These are phyloP conservation scores for Ambrosiella xylebori DNA, from an alignment of 2,329 filamentous ascomycete genomes.

Conservation along the genomic window DNA sequence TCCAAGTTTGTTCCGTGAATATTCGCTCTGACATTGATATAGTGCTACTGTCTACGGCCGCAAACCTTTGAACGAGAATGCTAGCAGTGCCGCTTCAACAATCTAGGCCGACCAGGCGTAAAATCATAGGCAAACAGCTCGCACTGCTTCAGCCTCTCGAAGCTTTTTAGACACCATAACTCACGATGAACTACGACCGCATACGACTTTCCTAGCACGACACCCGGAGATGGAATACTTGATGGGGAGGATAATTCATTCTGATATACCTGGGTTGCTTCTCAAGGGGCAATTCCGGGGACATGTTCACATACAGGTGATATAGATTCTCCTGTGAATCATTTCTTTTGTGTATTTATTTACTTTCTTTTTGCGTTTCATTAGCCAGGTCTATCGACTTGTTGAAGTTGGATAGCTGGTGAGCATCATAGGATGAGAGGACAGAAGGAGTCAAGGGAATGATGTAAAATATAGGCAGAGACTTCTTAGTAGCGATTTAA, in stretches of 20 bases:
- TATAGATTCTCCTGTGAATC: not conserved
- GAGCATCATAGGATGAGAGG: not conserved
- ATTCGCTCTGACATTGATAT: not conserved
- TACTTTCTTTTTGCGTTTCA: not conserved
- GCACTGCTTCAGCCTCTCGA: not conserved
- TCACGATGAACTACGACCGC: not conserved
- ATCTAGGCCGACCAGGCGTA: not conserved
- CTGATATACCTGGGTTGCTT: not conserved
- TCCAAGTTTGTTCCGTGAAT: no score
- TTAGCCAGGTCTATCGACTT: not conserved
- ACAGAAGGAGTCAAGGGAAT: conserved; percentile 4
- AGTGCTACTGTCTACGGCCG: conserved; percentile 7
- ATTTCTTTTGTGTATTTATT: not conserved
- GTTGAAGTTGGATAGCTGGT: not conserved
- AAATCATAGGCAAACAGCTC: not conserved
- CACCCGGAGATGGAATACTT: not conserved
- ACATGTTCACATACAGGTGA: not conserved
- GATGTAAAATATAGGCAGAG: not conserved
- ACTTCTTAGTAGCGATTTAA: not conserved
- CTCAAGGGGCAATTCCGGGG: not conserved
- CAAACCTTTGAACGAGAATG: conserved; percentile 1
- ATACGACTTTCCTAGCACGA: not conserved
- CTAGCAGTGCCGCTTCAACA: conserved; percentile 6
- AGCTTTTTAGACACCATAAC: not conserved
- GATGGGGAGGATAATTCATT: not conserved